Evolutionary conservation across 2,329 filamentous ascomycete genomes (phyloP), one percentile per base, ranked within the genome.

Genomic region (Raffaelea ambrosiae): DNA sequence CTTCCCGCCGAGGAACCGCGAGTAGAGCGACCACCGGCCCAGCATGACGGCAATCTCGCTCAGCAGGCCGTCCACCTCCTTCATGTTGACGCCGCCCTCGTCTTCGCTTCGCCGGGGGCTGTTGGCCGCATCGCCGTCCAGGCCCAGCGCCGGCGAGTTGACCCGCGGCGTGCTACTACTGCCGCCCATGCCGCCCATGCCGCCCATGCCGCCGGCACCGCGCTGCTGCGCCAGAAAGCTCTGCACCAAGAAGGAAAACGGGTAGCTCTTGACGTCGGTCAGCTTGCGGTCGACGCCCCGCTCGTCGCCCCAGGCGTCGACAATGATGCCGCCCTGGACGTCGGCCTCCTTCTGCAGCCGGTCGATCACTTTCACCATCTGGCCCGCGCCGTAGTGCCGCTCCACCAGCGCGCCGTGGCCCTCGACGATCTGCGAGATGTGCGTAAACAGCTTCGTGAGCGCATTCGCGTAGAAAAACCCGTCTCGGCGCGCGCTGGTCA

Each of bases 261-360:
- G 90, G 61, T 98, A 98, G 48, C 90, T 95, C 68, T 94, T 97
- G 64, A 95, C 88, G 59, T 98, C 93, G 3, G 87, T 97, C 52
- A 98, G 72, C 60, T 85, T 88, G 57, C 91, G 80, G 60, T 91
- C 86, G 43, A 98, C 80, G 51, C 73, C 78, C 50, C 89, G 79
- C 61, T 97, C 91, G 54, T 98, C 93, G 48, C 83, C 84, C 89
- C 93, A 98, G 0, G 90, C 93, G 62, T 98, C 93, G 46, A 98
- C 72, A 50, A 98, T 83, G 56, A 97, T 95, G 54, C 93, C 93
- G 19, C 90, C 93, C 67, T 98, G 93, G 1, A 95, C 84, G 65
- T 98, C 93, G 2, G 89, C 93, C 67, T 98, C 93, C 59, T 90
- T 81, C 66, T 98, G 93, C 48, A 98, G 71, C 40, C 88, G 79